These are phyloP conservation scores for Tarenaya hassleriana DNA, from an alignment of 345 rosid genomes.

Conservation along the genomic window DNA sequence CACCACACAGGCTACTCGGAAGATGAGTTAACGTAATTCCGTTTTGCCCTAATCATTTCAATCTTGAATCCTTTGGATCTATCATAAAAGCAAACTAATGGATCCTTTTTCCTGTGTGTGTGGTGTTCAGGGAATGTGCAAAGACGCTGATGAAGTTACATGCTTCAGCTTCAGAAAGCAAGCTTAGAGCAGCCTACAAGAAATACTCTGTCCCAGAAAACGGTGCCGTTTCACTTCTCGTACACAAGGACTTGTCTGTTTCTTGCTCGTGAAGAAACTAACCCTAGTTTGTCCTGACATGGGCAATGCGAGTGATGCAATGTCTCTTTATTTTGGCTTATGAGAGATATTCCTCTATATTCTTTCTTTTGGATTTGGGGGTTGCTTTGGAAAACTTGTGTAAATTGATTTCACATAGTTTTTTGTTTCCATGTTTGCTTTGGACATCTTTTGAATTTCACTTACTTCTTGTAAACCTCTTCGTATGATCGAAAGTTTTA, in stretches of 20 bases:
- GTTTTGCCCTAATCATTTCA: not conserved
- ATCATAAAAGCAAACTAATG: no score
- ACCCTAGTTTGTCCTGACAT: not conserved
- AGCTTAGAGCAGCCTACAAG: slow-evolving; percentile 46
- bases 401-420: no score
- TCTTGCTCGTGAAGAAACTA: slow-evolving; percentile 10
- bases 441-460: no score
- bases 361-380: no score
- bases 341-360: no score
- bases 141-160: slow-evolving; percentile 43
- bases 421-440: no score
- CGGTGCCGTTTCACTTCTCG: slow-evolving; percentile 27
- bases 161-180: slow-evolving; percentile 44
- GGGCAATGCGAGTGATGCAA: no score
- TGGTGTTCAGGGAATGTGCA: slow-evolving; percentile 43
- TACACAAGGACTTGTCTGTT: not conserved
- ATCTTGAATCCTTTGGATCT: no score
- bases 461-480: no score
- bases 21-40: slow-evolving; percentile 24
- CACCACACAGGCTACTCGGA: slow-evolving; percentile 24
- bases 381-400: no score
- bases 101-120: not conserved
- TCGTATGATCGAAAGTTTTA: no score
- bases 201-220: slow-evolving; percentile 51
- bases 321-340: no score